Evolutionary conservation across 805 yeast species (phyloP).

Genomic region (Metschnikowia peoriensis): DNA sequence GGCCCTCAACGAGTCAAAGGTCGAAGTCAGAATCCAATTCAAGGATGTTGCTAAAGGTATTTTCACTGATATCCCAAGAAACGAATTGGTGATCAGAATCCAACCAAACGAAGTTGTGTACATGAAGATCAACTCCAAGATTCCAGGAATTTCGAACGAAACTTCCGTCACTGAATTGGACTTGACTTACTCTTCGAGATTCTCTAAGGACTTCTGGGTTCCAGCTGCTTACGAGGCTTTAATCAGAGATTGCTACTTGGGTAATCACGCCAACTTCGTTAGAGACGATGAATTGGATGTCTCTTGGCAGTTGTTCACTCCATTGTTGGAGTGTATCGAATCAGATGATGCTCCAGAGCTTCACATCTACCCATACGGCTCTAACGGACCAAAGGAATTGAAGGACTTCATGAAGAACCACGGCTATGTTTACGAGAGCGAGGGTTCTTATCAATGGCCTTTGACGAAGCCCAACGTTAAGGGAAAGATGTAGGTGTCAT

Average conservation of each 20-base stretch:
- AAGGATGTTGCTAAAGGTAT: conserved; percentile 82
- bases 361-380: conserved; percentile 77
- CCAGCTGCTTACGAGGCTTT: conserved; percentile 98
- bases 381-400: conserved; percentile 79
- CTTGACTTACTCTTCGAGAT: conserved; percentile 78
- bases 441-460: conserved; percentile 87
- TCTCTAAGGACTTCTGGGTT: conserved; percentile 79
- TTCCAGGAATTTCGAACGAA: conserved; percentile 84
- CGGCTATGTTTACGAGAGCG: conserved; percentile 67
- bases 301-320: conserved; percentile 92
- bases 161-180: conserved; percentile 88
- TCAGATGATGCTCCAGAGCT: conserved; percentile 66
- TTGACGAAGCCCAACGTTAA: conserved; percentile 53
- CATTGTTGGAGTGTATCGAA: conserved; percentile 79
- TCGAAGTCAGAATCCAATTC: conserved; percentile 91
- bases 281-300: conserved; percentile 96
- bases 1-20: conserved; percentile 93
- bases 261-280: conserved; percentile 95
- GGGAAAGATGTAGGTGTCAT: conserved; percentile 23
- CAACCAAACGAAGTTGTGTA: conserved; percentile 96
- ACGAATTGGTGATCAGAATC: conserved; percentile 89
- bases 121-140: conserved; percentile 88
- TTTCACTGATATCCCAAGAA: conserved; percentile 77
- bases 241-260: conserved; percentile 84
- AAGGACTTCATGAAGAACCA: conserved; percentile 60